phyloP scores from a whole-genome alignment of 305 asterid species.

The Fraxinus angustifolia region DNA sequence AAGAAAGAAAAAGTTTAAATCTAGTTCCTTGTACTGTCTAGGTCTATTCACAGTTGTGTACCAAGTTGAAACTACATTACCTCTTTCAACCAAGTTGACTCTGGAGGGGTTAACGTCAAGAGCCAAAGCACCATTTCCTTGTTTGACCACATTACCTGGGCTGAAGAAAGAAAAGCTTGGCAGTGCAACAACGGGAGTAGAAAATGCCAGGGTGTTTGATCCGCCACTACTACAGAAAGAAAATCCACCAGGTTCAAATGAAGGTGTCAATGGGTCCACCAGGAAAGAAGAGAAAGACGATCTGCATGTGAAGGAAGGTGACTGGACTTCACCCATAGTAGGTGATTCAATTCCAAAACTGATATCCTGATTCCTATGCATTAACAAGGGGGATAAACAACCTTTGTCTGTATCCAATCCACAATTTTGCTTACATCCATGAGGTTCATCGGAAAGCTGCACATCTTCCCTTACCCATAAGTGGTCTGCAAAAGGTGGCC shows the following conservation, averaged over 20 bases:
- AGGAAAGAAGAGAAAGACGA: conserved; percentile 60
- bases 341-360: conserved; percentile 57
- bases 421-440: conserved; percentile 23
- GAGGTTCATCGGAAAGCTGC: conserved; percentile 18
- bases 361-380: conserved; percentile 53
- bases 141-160: conserved; percentile 31
- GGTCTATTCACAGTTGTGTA: not conserved
- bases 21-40: not conserved
- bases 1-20: not conserved
- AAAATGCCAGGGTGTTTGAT: conserved; percentile 36
- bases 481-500: conserved; percentile 41
- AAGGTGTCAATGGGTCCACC: conserved; percentile 27
- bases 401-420: conserved; percentile 22
- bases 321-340: conserved; percentile 30
- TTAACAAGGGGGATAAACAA: conserved; percentile 23
- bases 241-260: conserved; percentile 42
- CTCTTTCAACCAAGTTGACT: conserved; percentile 34
- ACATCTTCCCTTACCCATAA: conserved; percentile 45
- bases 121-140: conserved; percentile 33
- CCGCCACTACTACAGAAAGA: conserved; percentile 48
- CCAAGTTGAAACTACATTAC: conserved; percentile 28
- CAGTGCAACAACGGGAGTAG: conserved; percentile 43
- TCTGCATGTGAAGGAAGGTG: conserved; percentile 37
- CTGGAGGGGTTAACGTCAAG: conserved; percentile 28
- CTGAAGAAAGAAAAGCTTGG: conserved; percentile 68